Evolutionary conservation across 768 basidiomycete species (phyloP), one percentile per base, ranked within the genome.

Genomic region (Panaeolus cyanescens): DNA sequence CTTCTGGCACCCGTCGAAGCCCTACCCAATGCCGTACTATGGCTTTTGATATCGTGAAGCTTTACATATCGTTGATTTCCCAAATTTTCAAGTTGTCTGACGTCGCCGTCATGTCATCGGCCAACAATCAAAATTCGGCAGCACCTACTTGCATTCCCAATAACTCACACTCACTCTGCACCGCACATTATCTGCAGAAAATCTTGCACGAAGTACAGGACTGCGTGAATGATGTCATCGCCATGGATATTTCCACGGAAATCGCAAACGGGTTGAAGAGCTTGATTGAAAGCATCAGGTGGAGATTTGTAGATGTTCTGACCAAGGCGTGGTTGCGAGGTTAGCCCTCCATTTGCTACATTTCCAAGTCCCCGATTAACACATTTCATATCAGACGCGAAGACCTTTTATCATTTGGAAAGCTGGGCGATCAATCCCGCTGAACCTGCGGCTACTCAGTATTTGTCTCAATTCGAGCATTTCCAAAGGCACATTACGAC

Each of bases 141-240:
- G 17, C 58, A 13, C 80, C 87, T 1, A 72, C 80, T 2, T 76
- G 84, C 25, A 77, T 97, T 22, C 96, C 96, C 2, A 75, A 72
- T 10, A 82, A 88, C 61, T 88, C 91, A 3, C 92, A 92, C 69
- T 89, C 92, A 1, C 74, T 96, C 20, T 89, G 91, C 4, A 92
- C 92, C 0, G 83, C 88, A 4, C 83, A 93, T 70, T 92, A 91
- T 74, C 78, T 95, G 32, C 83, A 88, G 70, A 91, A 85, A 67
- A 85, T 95, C 15, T 76, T 97, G 5, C 82, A 82, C 1, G 96
- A 99, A 70, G 80, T 98, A 2, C 87, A 90, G 65, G 96, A 98
- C 56, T 91, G 87, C 58, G 85, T 90, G 2, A 88, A 83, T 64
- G 97, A 99, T 63, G 71, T 96, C 19, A 83, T 81, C 32, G 83